Evolutionary conservation across 2,329 filamentous ascomycete genomes (phyloP), one percentile per base, ranked within the genome.

Genomic region (Fusarium clavum): DNA sequence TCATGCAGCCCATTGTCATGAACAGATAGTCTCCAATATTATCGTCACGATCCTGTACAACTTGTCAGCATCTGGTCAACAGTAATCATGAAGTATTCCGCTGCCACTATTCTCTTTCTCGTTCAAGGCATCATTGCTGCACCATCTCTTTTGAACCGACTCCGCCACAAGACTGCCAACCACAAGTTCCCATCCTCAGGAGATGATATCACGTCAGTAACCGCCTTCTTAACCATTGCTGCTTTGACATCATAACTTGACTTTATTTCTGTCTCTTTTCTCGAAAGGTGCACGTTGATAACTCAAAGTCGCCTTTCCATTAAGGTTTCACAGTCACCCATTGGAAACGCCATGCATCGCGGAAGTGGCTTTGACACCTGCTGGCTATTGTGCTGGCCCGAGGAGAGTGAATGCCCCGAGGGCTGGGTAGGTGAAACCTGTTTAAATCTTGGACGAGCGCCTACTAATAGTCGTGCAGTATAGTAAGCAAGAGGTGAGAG

Each of bases 191-290:
- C 9, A 7, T 3, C 6, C 1, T 6, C 30, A 8, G 53, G 34
- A 11, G 38, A 45, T 2, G 63, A 67, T 4, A 58, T 67, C 20
- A 67, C 63, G 63, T 67, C 4, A 57, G 63, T 7, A 18, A 18
- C 8, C 0, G 14, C 8, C 8, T 10, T 4, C 8, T 5, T 34
- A 1, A 5, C 1, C 5, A 34, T 34, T 34, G 5, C 14, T 34
- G 4, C 14, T 34, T 32, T 16, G 14, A 3, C 14, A 5, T 8
- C 14, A 16, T 32, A 4, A 9, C 8, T 34, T 16, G 1, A 34
- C 1, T 9, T 2, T 7, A 32, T 32, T 30, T 14, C 14, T 16
- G 3, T 16, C 14, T 7, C 2, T 2, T 8, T 32, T 16, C 14
- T 8, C 4, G 30, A 16, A 8, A 32, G 30, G 13, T 32, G 2